Base-by-base conservation (phyloP, 2,329 filamentous ascomycete genomes). In the Fusarium anthophilum region DNA sequence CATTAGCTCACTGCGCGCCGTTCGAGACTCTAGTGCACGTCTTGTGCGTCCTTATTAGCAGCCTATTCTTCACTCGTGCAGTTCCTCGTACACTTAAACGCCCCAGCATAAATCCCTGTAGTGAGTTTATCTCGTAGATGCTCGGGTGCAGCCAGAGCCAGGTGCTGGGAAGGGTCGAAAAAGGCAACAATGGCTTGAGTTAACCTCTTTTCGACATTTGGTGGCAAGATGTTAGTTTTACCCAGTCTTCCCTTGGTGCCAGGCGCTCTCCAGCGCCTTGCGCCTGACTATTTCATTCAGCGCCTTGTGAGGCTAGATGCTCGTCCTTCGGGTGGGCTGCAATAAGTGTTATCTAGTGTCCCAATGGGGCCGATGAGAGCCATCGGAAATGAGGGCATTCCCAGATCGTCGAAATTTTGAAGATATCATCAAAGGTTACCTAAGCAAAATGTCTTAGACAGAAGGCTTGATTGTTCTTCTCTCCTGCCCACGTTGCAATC, bases 81-180 rank as follows among this genome's bases (percentile, higher is more conserved):
- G 44, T 69, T 73, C 53, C 66, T 61, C 53, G 60, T 73, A 65
- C 58, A 70, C 60, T 70, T 43, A 73, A 62, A 66, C 66, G 70
- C 70, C 70, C 51, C 38, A 53, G 30, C 45, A 54, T 45, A 32
- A 32, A 55, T 44, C 55, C 54, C 30, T 60, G 32, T 48, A 37
- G 17, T 17, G n/a, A 15, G 38, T 38, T 14, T 44, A 20, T 39
- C 58, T 53, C 45, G 37, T 24, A 43, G 24, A 26, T 22, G n/a
- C n/a, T 37, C 32, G 3, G 8, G 17, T 28, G 28, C 10, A 35
- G 32, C 9, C 26, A 26, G 30, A 35, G 32, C 9, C 26, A 26
- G 30, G 13, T 14, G 24, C 24, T 56, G 18, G 22, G 20, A 35
- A 26, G 30, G 47, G 32, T 72, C 57, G 24, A 55, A 72, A 63